Percentiles rank a stretch among this genome's conserved stretches.
These are phyloP conservation scores for Citrus sinensis DNA, from an alignment of 345 rosid genomes.

Conservation along the genomic window DNA sequence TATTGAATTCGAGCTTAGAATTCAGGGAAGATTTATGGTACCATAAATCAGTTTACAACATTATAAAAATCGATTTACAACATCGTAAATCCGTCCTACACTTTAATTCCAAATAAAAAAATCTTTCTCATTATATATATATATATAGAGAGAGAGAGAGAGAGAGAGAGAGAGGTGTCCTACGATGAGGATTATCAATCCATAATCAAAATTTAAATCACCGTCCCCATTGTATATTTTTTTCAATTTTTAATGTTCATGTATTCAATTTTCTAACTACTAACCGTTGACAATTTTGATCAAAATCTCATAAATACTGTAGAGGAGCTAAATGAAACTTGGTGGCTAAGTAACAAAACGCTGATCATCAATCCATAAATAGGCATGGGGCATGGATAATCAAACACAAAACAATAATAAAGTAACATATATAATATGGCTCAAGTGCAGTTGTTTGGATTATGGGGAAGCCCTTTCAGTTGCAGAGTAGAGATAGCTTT, in stretches of 20 bases:
- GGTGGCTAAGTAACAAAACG: neutral
- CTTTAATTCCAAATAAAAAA: too few relatives aligned
- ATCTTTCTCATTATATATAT: too few relatives aligned
- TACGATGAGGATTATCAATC: neutral
- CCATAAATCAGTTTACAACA: too few relatives aligned
- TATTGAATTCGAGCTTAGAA: accelerated
- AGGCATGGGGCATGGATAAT: neutral
- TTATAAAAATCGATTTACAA: too few relatives aligned
- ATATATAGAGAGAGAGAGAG: too few relatives aligned
- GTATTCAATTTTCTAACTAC: neutral
- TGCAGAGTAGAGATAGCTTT: slow-evolving; percentile 45
- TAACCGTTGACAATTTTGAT: neutral
- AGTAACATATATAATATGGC: slow-evolving; percentile 11
- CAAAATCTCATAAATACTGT: neutral
- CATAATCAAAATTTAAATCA: neutral
- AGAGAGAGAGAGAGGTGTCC: too few relatives aligned
- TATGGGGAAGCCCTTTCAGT: slow-evolving; percentile 45
- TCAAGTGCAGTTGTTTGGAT: slow-evolving; percentile 35
- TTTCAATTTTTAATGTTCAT: neutral
- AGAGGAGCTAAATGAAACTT: neutral
- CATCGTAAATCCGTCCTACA: too few relatives aligned
- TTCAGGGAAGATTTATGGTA: too few relatives aligned
- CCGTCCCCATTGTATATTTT: too few relatives aligned
- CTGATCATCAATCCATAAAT: neutral
- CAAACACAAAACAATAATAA: too few relatives aligned